Evolutionary conservation across 2,329 filamentous ascomycete genomes (phyloP), one percentile per base, ranked within the genome.

Genomic region (Clarireedia homoeocarpa): DNA sequence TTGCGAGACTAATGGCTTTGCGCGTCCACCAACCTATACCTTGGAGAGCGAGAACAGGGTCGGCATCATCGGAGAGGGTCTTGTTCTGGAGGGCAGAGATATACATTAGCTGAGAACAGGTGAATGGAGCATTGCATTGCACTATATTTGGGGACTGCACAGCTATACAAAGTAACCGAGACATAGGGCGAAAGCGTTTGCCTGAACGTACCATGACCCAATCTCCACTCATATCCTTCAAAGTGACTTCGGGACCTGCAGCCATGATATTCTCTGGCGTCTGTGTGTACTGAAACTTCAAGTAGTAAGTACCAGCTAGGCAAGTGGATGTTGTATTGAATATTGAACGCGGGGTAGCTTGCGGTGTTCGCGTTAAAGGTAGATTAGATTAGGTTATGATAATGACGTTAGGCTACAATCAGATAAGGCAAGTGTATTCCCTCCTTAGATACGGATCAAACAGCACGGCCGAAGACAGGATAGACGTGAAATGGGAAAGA

Each of bases 1-100:
- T 84, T 10, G 83, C 83, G 46, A 79, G 67, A 47, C 71, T 66
- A 62, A 87, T 78, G 48, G 81, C 79, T 71, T 79, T 84, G 65
- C 83, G 82, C 15, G 73, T 76, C 44, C 82, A 61, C 81, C 81
- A 85, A 66, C 74, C 69, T 53, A 82, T 69, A 46, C 77, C 77
- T 76, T 83, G 80, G 68, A 84, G 73, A 45, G 74, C 68, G 47
- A 88, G 78, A 58, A 86, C 73, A 2, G 77, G 67, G 53, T 85
- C 81, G 30, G 77, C 72, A 58, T 78, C 71, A 62, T 83, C 79
- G 58, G 81, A 84, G 61, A 84, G 70, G 56, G 72, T 71, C 69
- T 83, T 81, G 72, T 86, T 84, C 82, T 85, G 30, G 17, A 47
- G 40, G 53, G 40, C 50, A 55, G 46, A 9, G 24, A 7, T 30